Conservation (phyloP, 768 basidiomycete genomes). For the Tulasnella sp. region DNA sequence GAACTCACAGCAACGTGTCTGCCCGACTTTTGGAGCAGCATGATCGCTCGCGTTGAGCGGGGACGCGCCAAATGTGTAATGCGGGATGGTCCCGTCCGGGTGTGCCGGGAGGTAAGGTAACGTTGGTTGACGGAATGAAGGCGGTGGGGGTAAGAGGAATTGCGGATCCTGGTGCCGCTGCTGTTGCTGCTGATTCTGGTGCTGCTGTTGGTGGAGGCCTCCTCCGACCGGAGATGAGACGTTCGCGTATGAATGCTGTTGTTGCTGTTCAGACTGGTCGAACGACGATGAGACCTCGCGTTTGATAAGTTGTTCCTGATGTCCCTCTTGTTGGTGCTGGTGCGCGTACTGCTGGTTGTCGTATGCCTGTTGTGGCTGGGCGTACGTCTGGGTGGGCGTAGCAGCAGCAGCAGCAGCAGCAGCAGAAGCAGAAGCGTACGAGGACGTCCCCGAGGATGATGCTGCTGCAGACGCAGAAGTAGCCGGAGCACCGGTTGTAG, state of each 20-base stretch:
- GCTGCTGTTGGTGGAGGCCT: too few species aligned
- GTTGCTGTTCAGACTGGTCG: slow-evolving; percentile 1
- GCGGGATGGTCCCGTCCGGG: slow-evolving; percentile 1
- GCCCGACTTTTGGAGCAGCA: slow-evolving; percentile 19
- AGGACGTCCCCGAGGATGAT: neutral
- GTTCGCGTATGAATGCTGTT: neutral
- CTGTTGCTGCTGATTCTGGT: slow-evolving; percentile 4
- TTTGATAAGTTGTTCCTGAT: neutral
- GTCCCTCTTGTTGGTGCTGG: neutral
- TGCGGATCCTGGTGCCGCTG: neutral
- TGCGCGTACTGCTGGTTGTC: neutral
- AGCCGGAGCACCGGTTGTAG: neutral
- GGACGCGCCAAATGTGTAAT: slow-evolving; percentile 18
- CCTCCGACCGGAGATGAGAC: neutral
- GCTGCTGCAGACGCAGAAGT: neutral
- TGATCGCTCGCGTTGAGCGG: neutral
- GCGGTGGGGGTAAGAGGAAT: slow-evolving; percentile 16
- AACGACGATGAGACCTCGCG: neutral
- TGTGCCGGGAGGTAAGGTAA: slow-evolving; percentile 7
- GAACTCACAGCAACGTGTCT: slow-evolving; percentile 25
- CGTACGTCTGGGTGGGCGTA: neutral
- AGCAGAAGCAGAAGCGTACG: neutral
- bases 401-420: neutral
- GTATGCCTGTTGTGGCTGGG: slow-evolving; percentile 1
- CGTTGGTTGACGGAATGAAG: neutral